A percentile compares a stretch with the other conserved stretches of the same genome.
Conservation (phyloP, 208 protist species). For the Wallacemonas sp. region DNA sequence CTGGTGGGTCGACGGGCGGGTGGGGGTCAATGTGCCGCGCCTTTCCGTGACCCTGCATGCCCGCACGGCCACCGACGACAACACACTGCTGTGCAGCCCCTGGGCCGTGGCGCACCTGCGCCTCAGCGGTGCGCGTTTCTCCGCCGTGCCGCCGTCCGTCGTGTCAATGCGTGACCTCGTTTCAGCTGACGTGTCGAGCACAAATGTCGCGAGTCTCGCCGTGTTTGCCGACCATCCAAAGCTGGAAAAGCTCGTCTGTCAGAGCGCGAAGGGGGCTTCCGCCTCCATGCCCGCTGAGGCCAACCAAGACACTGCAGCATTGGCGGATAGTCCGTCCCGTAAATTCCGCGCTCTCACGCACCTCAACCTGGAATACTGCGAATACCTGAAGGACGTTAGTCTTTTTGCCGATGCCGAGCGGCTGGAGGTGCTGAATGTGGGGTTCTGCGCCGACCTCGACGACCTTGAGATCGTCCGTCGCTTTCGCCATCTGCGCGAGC, state of each 20-base stretch:
- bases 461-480: neutral
- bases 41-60: neutral
- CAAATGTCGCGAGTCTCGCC: neutral
- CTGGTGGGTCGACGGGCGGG: neutral
- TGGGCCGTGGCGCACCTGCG: neutral
- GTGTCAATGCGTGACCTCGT: neutral
- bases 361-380: neutral
- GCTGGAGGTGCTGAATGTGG: neutral
- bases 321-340: neutral
- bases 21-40: neutral
- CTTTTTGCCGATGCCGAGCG: neutral
- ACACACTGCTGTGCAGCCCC: neutral
- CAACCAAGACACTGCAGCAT: neutral
- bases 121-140: neutral
- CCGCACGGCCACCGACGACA: neutral
- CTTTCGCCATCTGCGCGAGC: neutral
- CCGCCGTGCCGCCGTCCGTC: neutral
- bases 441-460: neutral
- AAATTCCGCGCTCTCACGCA: neutral
- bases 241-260: neutral
- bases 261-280: neutral
- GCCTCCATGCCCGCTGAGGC: neutral
- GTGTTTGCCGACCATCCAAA: neutral
- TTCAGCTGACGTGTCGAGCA: neutral
- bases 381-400: neutral